These are phyloP conservation scores for Scheffersomyces illinoinensis DNA, from an alignment of 1,139 yeast genomes.

Conservation along the genomic window DNA sequence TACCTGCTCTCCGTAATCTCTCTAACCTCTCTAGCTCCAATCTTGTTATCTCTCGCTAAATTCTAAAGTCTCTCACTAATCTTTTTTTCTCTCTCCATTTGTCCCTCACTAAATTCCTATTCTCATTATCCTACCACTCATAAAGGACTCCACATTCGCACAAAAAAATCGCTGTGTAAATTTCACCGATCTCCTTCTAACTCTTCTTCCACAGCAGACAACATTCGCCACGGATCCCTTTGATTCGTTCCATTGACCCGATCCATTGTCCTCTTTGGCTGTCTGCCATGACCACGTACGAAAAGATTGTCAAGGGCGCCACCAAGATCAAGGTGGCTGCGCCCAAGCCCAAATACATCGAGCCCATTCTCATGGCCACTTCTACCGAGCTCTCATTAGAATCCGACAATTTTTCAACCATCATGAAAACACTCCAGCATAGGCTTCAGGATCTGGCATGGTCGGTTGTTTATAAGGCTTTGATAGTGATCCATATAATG, in stretches of 20 bases:
- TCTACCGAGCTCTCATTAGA: constrained; percentile 38
- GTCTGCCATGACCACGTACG: constrained; percentile 43
- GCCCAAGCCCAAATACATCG: constrained; percentile 93
- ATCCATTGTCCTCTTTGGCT: constrained; percentile 11
- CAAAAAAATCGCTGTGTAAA: background rate
- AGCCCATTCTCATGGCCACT: constrained; percentile 86
- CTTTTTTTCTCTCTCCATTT: background rate
- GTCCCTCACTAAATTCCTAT: background rate
- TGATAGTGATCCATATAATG: constrained; percentile 86
- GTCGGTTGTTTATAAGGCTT: constrained; percentile 85
- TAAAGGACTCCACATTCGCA: background rate
- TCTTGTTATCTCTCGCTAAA: background rate
- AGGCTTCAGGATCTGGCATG: constrained; percentile 80
- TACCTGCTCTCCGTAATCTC: background rate
- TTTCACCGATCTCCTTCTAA: background rate
- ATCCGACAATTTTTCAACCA: constrained; percentile 62
- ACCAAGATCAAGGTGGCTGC: constrained; percentile 80
- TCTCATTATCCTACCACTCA: background rate
- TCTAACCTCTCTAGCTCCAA: background rate
- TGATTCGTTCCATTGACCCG: constrained; percentile 5
- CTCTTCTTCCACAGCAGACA: background rate
- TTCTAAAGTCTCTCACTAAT: background rate
- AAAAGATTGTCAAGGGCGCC: constrained; percentile 50
- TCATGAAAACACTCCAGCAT: constrained; percentile 61
- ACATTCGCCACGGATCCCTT: background rate